Evolutionary conservation across 139 green algal genomes (phyloP).

Genomic region (Yamagishiella unicocca): DNA sequence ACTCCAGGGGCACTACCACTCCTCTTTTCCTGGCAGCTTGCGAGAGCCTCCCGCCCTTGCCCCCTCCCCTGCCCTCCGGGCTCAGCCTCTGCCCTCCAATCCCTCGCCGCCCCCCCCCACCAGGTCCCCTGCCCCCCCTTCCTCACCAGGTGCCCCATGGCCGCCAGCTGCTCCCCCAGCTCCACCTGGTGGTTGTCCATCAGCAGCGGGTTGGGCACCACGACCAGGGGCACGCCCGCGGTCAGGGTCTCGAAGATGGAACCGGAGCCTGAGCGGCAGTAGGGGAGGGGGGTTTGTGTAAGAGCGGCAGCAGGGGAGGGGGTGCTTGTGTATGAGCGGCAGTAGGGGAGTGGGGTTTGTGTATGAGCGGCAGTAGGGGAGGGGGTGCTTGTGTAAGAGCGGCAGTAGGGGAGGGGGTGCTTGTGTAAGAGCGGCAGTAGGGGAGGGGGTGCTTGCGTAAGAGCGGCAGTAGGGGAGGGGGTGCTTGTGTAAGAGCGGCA

Average conservation of each 20-base stretch:
- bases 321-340: too few species aligned
- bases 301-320: too few species aligned
- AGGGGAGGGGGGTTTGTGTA: too few species aligned
- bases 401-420: too few species aligned
- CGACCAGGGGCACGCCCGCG: conserved; percentile 73
- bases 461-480: too few species aligned
- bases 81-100: neutral
- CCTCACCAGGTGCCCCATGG: conserved; percentile 63
- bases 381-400: too few species aligned
- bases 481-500: too few species aligned
- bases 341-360: too few species aligned
- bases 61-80: neutral
- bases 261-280: conserved; percentile 70
- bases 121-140: neutral
- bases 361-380: too few species aligned
- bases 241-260: conserved; percentile 88
- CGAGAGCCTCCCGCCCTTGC: too few species aligned
- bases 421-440: too few species aligned
- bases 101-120: neutral
- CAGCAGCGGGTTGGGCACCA: conserved; percentile 85
- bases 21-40: neutral
- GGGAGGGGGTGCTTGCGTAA: too few species aligned
- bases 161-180: conserved; percentile 74
- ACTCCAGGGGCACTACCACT: neutral
- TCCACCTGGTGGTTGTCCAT: conserved; percentile 91